Evolutionary conservation across 108 stramenopile genomes (phyloP).

Genomic region (Stephanodiscus minutulus): DNA sequence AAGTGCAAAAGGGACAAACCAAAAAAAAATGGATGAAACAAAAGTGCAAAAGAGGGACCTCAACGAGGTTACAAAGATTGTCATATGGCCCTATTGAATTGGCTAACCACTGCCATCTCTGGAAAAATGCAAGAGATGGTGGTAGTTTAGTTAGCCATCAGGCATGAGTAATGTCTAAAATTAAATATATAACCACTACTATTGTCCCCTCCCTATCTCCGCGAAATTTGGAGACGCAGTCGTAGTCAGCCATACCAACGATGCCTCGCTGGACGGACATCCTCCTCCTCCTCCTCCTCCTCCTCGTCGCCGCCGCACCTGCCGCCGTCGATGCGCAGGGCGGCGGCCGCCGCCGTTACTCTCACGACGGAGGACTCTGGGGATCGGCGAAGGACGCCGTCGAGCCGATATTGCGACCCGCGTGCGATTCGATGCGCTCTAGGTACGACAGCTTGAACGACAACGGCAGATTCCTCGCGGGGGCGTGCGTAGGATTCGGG

Average conservation of each 20-base stretch:
- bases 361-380: constrained; percentile 43
- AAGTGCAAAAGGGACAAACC: background rate
- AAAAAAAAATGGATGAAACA: background rate
- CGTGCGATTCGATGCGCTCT: constrained; percentile 8
- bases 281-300: background rate
- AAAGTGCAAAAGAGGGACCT: constrained; percentile 40
- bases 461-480: constrained; percentile 34
- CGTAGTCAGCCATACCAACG: no score
- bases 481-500: constrained; percentile 36
- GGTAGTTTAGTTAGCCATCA: constrained; percentile 65
- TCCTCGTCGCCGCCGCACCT: background rate
- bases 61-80: constrained; percentile 64
- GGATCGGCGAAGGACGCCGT: constrained; percentile 8
- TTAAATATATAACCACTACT: constrained; percentile 17
- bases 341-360: background rate
- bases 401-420: constrained; percentile 14
- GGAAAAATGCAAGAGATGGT: constrained; percentile 81
- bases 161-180: constrained; percentile 26
- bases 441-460: constrained; percentile 29
- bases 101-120: constrained; percentile 71
- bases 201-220: no score
- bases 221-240: no score
- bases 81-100: constrained; percentile 46
- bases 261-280: no score
- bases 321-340: background rate